Percentiles rank a stretch among this genome's conserved stretches.
phyloP scores from a whole-genome alignment of 768 basidiomycete genomes.

The Chalciporus pseudorubinellus region DNA sequence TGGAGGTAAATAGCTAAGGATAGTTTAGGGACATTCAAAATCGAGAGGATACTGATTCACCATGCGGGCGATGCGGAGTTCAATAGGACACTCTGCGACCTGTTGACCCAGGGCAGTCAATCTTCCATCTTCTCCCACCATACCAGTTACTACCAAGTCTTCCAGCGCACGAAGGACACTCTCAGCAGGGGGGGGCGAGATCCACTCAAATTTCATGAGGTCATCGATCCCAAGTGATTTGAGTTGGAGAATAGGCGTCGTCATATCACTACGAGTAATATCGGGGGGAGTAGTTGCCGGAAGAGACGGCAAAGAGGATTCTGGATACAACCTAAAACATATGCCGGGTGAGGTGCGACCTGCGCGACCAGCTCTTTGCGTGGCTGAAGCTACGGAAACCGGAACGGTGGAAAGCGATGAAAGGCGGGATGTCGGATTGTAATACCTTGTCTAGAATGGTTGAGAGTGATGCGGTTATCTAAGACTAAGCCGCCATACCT shows the following conservation, averaged over 20 bases:
- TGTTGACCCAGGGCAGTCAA: conserved; percentile 76
- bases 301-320: conserved; percentile 56
- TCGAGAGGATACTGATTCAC: conserved; percentile 41
- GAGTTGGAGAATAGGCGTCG: conserved; percentile 87
- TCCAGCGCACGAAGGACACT: conserved; percentile 85
- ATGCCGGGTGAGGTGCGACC: conserved; percentile 91
- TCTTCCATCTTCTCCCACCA: conserved; percentile 79
- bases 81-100: conserved; percentile 92
- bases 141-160: conserved; percentile 73
- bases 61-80: conserved; percentile 92
- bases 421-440: conserved; percentile 82
- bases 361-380: conserved; percentile 91
- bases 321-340: conserved; percentile 88
- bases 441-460: conserved; percentile 71
- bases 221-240: conserved; percentile 96
- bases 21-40: conserved; percentile 1
- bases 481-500: conserved; percentile 47
- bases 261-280: conserved; percentile 87
- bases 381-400: conserved; percentile 84
- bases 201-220: conserved; percentile 94
- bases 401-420: conserved; percentile 83
- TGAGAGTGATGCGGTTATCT: not conserved
- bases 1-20: conserved; percentile 77
- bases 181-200: conserved; percentile 83
- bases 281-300: conserved; percentile 79